These are phyloP conservation scores for Castanea mollissima DNA, from an alignment of 306 rosid species.

Conservation along the genomic window DNA sequence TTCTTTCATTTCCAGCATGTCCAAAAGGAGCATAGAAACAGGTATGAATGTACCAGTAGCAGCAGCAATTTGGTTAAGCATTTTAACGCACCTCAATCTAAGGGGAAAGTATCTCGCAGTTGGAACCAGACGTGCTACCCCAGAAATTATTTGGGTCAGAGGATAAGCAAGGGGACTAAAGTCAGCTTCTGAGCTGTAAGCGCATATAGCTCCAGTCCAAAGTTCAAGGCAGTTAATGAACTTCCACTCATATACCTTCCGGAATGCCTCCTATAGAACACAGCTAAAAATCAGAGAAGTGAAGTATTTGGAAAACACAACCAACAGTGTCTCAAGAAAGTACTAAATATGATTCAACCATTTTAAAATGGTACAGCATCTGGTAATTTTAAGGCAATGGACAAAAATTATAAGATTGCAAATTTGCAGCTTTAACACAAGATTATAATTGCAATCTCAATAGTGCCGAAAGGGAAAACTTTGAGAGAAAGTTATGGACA, in stretches of 20 bases:
- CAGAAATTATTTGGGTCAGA: constrained; percentile 76
- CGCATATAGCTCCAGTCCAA: constrained; percentile 79
- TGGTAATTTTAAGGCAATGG: not conserved
- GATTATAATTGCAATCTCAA: constrained; percentile 4
- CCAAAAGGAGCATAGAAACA: constrained; percentile 85
- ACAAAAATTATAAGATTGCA: not conserved
- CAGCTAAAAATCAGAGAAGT: constrained; percentile 17
- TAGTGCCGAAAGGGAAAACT: not conserved
- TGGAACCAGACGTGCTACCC: constrained; percentile 87
- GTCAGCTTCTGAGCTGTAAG: constrained; percentile 71
- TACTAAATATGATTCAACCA: not conserved
- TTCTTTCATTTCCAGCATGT: constrained; percentile 97
- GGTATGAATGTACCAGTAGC: constrained; percentile 68
- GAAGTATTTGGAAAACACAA: constrained; percentile 7
- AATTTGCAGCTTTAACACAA: constrained; percentile 18
- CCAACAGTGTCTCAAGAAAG: not conserved
- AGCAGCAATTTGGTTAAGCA: constrained; percentile 78
- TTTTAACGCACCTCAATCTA: constrained; percentile 74
- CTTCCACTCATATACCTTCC: constrained; percentile 93
- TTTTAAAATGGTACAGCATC: not conserved
- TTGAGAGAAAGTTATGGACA: not conserved
- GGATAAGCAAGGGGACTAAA: constrained; percentile 91
- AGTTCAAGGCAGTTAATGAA: constrained; percentile 91
- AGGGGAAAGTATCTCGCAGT: constrained; percentile 87
- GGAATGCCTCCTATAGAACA: constrained; percentile 78